phyloP scores from a whole-genome alignment of 176 grass and related monocot species.

The Phragmites australis region DNA sequence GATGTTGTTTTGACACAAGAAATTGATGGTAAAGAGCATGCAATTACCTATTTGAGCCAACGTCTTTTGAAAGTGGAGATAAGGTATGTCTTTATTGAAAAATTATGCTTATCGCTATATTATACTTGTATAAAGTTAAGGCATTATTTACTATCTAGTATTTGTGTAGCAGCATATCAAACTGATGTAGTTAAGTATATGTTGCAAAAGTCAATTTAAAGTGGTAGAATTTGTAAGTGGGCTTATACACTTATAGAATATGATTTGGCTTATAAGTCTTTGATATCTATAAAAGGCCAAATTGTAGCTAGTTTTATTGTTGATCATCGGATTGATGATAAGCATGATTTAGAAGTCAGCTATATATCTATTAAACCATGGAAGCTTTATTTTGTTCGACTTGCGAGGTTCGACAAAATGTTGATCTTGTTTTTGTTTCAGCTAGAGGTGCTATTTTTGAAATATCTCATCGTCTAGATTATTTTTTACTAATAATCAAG shows the following conservation, averaged over 20 bases:
- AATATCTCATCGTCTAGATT: too few relatives aligned
- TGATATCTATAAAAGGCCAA: neutral
- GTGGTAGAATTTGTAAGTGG: neutral
- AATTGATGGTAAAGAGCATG: neutral
- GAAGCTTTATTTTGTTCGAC: neutral
- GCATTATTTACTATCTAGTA: neutral
- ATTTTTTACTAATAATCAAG: neutral
- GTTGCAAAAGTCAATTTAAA: neutral
- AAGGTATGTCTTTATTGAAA: too few relatives aligned
- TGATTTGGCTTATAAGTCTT: neutral
- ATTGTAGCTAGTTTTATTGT: neutral
- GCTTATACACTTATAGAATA: neutral
- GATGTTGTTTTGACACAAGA: neutral
- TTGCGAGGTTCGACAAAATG: neutral
- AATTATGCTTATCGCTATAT: too few relatives aligned
- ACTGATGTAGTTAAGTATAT: neutral
- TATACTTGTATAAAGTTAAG: too few relatives aligned
- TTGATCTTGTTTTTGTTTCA: neutral
- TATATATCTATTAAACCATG: neutral
- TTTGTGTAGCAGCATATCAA: neutral
- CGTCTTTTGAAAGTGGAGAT: neutral
- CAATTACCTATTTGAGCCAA: neutral
- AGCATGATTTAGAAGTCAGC: neutral
- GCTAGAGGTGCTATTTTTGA: neutral
- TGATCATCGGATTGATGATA: neutral